Base-by-base conservation (phyloP, 2,329 filamentous ascomycete genomes). In the Coccinonectria pachysandricola region DNA sequence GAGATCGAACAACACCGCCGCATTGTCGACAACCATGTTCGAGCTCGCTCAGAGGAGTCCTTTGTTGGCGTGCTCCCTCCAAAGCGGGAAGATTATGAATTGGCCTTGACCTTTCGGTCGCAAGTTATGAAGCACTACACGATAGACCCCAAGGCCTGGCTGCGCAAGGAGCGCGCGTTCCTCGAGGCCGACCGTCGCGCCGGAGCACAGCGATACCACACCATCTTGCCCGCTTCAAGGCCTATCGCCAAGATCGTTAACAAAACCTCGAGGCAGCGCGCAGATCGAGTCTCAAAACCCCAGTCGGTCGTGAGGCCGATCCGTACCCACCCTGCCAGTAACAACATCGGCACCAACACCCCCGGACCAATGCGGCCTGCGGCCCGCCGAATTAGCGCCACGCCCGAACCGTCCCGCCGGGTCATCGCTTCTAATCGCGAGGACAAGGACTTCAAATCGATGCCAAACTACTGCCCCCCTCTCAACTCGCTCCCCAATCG, bases 361-460 rank as follows among this genome's bases (percentile, higher is more conserved):
- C 24, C 46, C 43, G 27, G 32, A 21, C 35, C 49, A 40, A 26
- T 43, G 43, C 19, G 46, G 45, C 27, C 41, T 44, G 18, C 46
- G 32, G 37, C 48, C 19, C n/a, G n/a, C n/a, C 56, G 54, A 22
- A 43, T 58, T 26, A 65, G 62, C 44, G 50, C 55, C 13, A 67
- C 64, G 6, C 65, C 66, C 5, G 65, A 71, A 39, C 62, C 65
- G 3, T 50, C 63, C 38, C 60, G 63, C 22, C 53, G 74, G 43
- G 55, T 60, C 23, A 56, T 71, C 12, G 72, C 75, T 14, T 71
- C 75, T 11, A 86, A 77, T 43, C 70, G 82, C 17, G 84, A 91
- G 51, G 84, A 93, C 50, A 84, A 81, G 49, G 79, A 92, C 52
- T 93, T 83, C 54, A 62, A 68, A 23, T 62, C 73, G 4, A 64